Percentiles rank a stretch among this genome's conserved stretches.
Conservation (phyloP, 2,329 filamentous ascomycete genomes). For the Aspergillus floridensis region DNA sequence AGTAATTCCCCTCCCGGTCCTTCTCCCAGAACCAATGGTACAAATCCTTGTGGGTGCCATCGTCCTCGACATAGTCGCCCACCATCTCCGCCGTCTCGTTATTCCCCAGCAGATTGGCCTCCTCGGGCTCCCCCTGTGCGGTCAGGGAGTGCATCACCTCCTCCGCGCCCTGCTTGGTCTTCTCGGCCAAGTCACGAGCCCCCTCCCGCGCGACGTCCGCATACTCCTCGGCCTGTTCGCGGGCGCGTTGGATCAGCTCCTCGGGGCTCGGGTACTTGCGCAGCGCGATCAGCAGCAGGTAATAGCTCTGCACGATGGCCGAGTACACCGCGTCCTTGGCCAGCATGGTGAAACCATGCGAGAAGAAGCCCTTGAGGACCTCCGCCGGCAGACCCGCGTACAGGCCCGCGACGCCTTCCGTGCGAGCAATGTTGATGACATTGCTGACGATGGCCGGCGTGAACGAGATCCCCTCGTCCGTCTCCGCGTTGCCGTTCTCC, state of each 20-base stretch:
- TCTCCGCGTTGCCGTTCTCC: slow-evolving; percentile 27
- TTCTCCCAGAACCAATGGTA: slow-evolving; percentile 45
- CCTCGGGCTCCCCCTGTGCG: not conserved
- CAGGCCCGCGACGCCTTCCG: slow-evolving; percentile 66
- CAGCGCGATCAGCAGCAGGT: slow-evolving; percentile 55
- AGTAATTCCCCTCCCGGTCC: slow-evolving; percentile 19
- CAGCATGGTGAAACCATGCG: slow-evolving; percentile 82
- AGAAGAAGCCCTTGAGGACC: slow-evolving; percentile 78
- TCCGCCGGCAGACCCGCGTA: slow-evolving; percentile 77
- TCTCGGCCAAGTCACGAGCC: slow-evolving; percentile 35
- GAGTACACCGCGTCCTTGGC: slow-evolving; percentile 76
- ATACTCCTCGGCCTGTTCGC: slow-evolving; percentile 41
- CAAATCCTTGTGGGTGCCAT: slow-evolving; percentile 37
- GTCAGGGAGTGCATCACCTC: slow-evolving; percentile 6
- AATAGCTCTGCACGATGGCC: slow-evolving; percentile 69
- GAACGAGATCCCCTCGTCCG: slow-evolving; percentile 15
- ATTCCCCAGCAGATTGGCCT: slow-evolving; percentile 20
- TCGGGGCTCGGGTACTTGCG: slow-evolving; percentile 45
- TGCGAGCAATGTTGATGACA: slow-evolving; percentile 56
- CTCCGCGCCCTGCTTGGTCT: slow-evolving; percentile 27
- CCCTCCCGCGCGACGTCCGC: slow-evolving; percentile 41
- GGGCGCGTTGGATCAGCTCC: slow-evolving; percentile 40
- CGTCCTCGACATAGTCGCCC: slow-evolving; percentile 47
- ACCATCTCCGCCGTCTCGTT: slow-evolving; percentile 48
- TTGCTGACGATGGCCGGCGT: slow-evolving; percentile 60